Evolutionary conservation across 106 monocot species (phyloP), one percentile per base, ranked within the genome.

Genomic region (Apostasia ramifera): DNA sequence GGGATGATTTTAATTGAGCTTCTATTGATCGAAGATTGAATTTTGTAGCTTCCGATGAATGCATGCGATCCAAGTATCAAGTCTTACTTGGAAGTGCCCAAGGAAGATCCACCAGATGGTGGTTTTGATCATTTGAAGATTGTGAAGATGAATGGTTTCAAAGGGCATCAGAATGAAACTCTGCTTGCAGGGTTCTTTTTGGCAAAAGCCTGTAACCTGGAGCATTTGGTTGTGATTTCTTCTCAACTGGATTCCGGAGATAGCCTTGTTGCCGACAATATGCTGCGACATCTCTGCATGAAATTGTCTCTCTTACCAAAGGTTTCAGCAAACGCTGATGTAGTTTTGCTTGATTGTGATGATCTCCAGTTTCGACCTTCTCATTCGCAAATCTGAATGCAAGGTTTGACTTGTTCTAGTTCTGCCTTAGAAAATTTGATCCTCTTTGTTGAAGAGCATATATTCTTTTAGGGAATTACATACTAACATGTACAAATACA

Each of bases 131-230:
- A 73, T 50, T 63, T 81, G 39, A 68, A 40, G 68, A 10, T 68
- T 11, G 67, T 77, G 43, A 81, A 77, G 69, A 63, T 81, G 63
- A 81, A 67, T 53, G 72, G 68, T 41, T 81, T 77, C 55, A 81
- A 81, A 42, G 81, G 81, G 39, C 72, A 77, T 61, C 43, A 47
- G 13, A 77, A 81, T 58, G 81, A 81, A 72, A 50, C 63, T 12
- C 10, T 40, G 8, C 60, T 81, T 2, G 67, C 77, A 38, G 41
- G 61, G 8, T 76, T 68, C 53, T 71, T 81, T 5, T 42, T 81
- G 37, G 46, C 11, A 42, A 81, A 73, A 13, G 64, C 76, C 48
- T 15, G 48, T 44, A 50, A 61, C 62, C 67, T 81, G 0, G 71
- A 76, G n/a, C 55, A 58, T 64, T 47, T 81, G 4, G n/a, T 61